These are phyloP conservation scores for Trichoderma guizhouense DNA, from an alignment of 2,329 filamentous ascomycete genomes.

Conservation along the genomic window DNA sequence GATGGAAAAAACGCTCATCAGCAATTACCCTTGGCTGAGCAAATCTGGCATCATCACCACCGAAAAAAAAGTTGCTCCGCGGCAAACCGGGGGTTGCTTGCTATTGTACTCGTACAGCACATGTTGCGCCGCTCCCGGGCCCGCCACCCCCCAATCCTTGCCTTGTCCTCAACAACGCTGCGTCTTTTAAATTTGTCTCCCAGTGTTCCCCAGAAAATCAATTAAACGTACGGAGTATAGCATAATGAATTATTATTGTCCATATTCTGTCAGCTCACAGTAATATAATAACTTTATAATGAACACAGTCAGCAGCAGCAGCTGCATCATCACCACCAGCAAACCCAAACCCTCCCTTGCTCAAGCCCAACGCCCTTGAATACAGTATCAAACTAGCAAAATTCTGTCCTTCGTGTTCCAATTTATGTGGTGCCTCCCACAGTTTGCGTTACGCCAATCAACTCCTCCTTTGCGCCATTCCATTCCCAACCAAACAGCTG, in stretches of 20 bases:
- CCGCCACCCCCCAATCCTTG: background rate
- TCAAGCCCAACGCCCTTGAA: background rate
- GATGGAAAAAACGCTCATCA: background rate
- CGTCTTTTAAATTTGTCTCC: background rate
- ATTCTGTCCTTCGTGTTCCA: background rate
- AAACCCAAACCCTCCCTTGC: background rate
- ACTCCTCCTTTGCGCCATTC: conserved; percentile 1
- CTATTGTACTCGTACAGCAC: background rate
- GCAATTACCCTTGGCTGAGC: background rate
- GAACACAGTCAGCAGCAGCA: too few relatives aligned
- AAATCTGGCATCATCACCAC: background rate
- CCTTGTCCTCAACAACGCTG: background rate
- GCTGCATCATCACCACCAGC: too few relatives aligned
- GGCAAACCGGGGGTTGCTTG: background rate
- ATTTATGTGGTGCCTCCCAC: background rate
- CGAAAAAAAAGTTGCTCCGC: background rate
- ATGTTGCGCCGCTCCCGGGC: background rate
- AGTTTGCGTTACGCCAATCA: background rate
- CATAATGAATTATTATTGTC: background rate
- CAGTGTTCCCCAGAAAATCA: background rate
- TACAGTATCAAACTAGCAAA: background rate
- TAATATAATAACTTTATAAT: background rate
- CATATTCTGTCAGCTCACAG: background rate
- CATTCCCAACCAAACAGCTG: background rate
- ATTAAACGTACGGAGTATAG: background rate